phyloP scores from a whole-genome alignment of 139 green algal genomes.

The Haematococcus sp. region DNA sequence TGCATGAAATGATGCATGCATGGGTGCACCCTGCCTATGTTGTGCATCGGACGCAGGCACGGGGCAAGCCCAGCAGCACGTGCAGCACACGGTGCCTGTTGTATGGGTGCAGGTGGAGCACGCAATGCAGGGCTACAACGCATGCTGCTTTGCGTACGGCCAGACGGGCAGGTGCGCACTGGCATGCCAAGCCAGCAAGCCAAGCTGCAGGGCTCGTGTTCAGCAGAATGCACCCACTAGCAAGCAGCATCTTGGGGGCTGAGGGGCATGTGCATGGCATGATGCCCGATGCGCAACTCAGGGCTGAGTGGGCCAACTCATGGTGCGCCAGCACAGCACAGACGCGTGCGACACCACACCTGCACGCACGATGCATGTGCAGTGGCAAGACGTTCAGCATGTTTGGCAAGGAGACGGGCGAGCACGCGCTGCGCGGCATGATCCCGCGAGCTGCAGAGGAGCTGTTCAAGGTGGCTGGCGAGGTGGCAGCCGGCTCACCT shows the following conservation, averaged over 20 bases:
- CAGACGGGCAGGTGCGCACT: slow-evolving; percentile 40
- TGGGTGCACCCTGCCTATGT: too few relatives aligned
- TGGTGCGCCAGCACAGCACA: too few relatives aligned
- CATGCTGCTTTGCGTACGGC: slow-evolving; percentile 54
- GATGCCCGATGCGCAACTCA: too few relatives aligned
- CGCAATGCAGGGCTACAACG: slow-evolving; percentile 51
- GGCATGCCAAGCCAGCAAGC: too few relatives aligned
- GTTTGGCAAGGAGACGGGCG: slow-evolving; percentile 23
- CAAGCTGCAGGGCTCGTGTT: too few relatives aligned
- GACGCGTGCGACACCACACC: too few relatives aligned
- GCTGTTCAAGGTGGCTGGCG: slow-evolving; percentile 18
- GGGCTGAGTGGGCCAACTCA: too few relatives aligned
- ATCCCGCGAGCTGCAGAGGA: slow-evolving; percentile 31
- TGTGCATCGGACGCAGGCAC: too few relatives aligned
- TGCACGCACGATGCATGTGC: neutral
- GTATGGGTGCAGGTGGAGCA: slow-evolving; percentile 28
- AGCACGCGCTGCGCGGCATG: slow-evolving; percentile 24
- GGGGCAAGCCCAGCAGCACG: too few relatives aligned
- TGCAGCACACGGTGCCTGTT: neutral
- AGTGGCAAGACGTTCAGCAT: slow-evolving; percentile 53
- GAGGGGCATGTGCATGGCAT: too few relatives aligned
- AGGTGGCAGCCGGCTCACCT: neutral
- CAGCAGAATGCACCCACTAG: too few relatives aligned
- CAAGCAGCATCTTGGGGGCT: too few relatives aligned
- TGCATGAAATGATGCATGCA: neutral